These are phyloP conservation scores for Cyphellophora europaea DNA, from an alignment of 2,329 filamentous ascomycete species.

Conservation along the genomic window DNA sequence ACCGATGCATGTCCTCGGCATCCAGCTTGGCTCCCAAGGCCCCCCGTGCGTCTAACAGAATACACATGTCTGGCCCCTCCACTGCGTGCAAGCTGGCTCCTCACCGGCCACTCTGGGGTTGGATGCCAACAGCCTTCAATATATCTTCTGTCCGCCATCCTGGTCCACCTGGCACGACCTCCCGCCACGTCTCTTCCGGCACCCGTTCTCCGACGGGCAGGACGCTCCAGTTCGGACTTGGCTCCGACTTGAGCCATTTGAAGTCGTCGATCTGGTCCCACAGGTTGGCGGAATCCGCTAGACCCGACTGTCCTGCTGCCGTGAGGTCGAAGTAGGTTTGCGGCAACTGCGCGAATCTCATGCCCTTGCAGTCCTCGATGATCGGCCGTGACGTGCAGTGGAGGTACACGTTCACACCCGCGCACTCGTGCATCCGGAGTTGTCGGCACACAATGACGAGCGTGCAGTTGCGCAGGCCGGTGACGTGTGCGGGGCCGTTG, in stretches of 20 bases:
- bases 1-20: too few relatives aligned
- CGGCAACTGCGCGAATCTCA: constrained; percentile 74
- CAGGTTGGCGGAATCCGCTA: constrained; percentile 42
- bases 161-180: constrained; percentile 55
- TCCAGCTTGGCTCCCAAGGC: too few relatives aligned
- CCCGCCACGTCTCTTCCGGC: constrained; percentile 57
- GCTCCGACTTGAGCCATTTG: constrained; percentile 81
- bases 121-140: constrained; percentile 33
- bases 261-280: constrained; percentile 96
- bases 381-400: constrained; percentile 77
- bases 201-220: constrained; percentile 54
- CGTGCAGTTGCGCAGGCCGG: constrained; percentile 61
- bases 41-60: too few relatives aligned
- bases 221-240: constrained; percentile 77
- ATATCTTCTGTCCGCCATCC: constrained; percentile 57
- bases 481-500: constrained; percentile 74
- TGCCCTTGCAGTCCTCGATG: constrained; percentile 73
- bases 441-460: constrained; percentile 69
- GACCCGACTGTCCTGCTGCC: neutral
- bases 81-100: too few relatives aligned
- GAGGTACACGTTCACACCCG: constrained; percentile 73
- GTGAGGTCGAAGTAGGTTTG: constrained; percentile 52
- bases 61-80: too few relatives aligned
- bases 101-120: too few relatives aligned
- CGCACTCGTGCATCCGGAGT: constrained; percentile 84